Percentiles rank a stretch among this genome's conserved stretches.
Evolutionary conservation across 805 yeast species (phyloP).

Genomic region (Isabelozyma pseudorhagii): DNA sequence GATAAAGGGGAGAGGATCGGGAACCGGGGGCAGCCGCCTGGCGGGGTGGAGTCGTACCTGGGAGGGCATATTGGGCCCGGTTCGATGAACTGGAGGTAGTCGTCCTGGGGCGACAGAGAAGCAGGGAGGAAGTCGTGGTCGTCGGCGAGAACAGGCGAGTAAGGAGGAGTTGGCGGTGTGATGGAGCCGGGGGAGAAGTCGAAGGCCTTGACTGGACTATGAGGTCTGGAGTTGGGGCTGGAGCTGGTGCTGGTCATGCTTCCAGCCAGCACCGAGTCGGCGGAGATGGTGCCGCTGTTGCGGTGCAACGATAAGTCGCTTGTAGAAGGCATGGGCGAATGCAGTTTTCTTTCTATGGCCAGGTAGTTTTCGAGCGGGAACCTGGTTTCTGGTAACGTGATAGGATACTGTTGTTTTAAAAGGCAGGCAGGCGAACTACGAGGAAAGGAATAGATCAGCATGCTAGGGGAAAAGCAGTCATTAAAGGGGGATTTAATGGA

Average conservation of each 20-base stretch:
- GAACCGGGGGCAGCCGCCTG: slow-evolving; percentile 43
- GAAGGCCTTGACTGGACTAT: slow-evolving; percentile 2
- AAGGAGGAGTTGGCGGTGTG: background rate
- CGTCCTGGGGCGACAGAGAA: slow-evolving; percentile 11
- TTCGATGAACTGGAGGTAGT: slow-evolving; percentile 30
- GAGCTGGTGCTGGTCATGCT: slow-evolving; percentile 1
- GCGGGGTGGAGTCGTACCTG: slow-evolving; percentile 31
- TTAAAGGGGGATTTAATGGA: background rate
- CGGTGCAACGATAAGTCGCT: background rate
- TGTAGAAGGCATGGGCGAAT: background rate
- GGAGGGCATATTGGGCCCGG: slow-evolving; percentile 41
- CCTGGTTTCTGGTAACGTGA: background rate
- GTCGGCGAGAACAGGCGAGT: slow-evolving; percentile 1
- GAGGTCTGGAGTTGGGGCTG: slow-evolving; percentile 2
- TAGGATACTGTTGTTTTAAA: background rate
- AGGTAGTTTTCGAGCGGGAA: background rate
- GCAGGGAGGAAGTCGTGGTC: background rate
- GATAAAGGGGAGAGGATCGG: slow-evolving; percentile 16
- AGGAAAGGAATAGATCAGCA: background rate
- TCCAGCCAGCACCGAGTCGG: slow-evolving; percentile 1
- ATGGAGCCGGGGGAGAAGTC: background rate
- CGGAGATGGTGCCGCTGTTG: background rate
- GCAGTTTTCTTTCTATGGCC: background rate
- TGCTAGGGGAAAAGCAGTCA: background rate
- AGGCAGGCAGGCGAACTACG: background rate